A percentile compares a stretch with the other conserved stretches of the same genome.
Evolutionary conservation across 495 filamentous ascomycete species (phyloP).

Genomic region (Penicillium chermesinum): DNA sequence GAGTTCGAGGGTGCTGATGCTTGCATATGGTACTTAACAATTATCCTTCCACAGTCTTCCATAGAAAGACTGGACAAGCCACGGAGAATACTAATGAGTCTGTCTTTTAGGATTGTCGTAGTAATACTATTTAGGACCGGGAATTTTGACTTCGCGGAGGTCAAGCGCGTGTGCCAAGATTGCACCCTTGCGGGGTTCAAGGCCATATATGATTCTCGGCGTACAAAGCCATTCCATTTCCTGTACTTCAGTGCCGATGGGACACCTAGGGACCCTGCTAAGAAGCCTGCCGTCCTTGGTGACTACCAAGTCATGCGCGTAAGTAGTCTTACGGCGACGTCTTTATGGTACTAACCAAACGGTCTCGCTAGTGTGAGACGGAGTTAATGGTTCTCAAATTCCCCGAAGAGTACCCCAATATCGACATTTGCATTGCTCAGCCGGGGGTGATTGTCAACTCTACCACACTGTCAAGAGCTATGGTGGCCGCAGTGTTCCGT

Average conservation of each 20-base stretch:
- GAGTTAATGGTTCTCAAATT: slow-evolving; percentile 38
- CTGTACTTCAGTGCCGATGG: slow-evolving; percentile 43
- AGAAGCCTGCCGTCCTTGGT: slow-evolving; percentile 26
- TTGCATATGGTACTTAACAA: slow-evolving; percentile 46
- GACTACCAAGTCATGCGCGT: slow-evolving; percentile 40
- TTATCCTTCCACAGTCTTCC: neutral
- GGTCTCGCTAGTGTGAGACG: slow-evolving; percentile 40
- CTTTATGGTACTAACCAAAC: too few species aligned
- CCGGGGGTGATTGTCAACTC: slow-evolving; percentile 26
- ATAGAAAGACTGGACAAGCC: too few species aligned
- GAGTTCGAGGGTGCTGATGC: slow-evolving; percentile 44
- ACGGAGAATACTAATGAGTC: too few species aligned
- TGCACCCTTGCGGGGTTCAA: slow-evolving; percentile 37
- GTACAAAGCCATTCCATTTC: slow-evolving; percentile 30
- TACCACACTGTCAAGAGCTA: slow-evolving; percentile 5
- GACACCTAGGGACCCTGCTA: slow-evolving; percentile 32
- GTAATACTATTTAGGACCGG: slow-evolving; percentile 34
- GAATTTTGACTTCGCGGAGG: slow-evolving; percentile 32
- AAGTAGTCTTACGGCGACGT: slow-evolving; percentile 16
- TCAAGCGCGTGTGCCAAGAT: slow-evolving; percentile 39
- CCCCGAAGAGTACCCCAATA: slow-evolving; percentile 24
- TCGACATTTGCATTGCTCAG: slow-evolving; percentile 35
- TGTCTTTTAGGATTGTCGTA: slow-evolving; percentile 28
- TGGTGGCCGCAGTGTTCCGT: slow-evolving; percentile 2
- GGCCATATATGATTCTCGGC: slow-evolving; percentile 25